A percentile compares a stretch with the other conserved stretches of the same genome.
Evolutionary conservation across 1,284 basidiomycete genomes (phyloP).

Genomic region (Boletus hoseneyae): DNA sequence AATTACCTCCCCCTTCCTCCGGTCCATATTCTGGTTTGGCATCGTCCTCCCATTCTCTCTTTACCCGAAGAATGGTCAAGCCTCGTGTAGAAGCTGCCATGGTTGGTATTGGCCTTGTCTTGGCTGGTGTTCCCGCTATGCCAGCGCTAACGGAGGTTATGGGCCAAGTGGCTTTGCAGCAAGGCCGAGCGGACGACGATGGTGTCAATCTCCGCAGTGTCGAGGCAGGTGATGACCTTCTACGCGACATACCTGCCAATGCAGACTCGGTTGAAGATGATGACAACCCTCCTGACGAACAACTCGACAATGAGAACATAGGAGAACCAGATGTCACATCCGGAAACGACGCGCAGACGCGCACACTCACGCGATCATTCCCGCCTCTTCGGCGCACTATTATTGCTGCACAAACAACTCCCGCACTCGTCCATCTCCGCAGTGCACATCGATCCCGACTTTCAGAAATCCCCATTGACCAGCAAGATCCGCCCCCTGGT

Average conservation of each 20-base stretch:
- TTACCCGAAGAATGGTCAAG: constrained; percentile 64
- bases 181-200: constrained; percentile 71
- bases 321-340: constrained; percentile 5
- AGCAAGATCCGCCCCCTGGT: constrained; percentile 49
- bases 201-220: constrained; percentile 47
- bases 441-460: constrained; percentile 49
- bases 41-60: constrained; percentile 46
- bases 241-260: constrained; percentile 9
- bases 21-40: constrained; percentile 63
- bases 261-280: constrained; percentile 39
- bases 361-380: constrained; percentile 11
- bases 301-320: constrained; percentile 26
- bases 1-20: constrained; percentile 64
- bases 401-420: constrained; percentile 66
- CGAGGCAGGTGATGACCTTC: constrained; percentile 42
- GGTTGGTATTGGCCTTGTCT: constrained; percentile 82
- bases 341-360: constrained; percentile 13
- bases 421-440: constrained; percentile 57
- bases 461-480: constrained; percentile 72
- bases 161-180: constrained; percentile 86
- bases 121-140: constrained; percentile 78
- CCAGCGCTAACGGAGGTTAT: constrained; percentile 69
- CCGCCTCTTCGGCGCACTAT: constrained; percentile 44
- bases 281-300: constrained; percentile 29
- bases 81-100: constrained; percentile 71